Evolutionary conservation across 768 basidiomycete species (phyloP).

Genomic region (Boletus eberwhitei): DNA sequence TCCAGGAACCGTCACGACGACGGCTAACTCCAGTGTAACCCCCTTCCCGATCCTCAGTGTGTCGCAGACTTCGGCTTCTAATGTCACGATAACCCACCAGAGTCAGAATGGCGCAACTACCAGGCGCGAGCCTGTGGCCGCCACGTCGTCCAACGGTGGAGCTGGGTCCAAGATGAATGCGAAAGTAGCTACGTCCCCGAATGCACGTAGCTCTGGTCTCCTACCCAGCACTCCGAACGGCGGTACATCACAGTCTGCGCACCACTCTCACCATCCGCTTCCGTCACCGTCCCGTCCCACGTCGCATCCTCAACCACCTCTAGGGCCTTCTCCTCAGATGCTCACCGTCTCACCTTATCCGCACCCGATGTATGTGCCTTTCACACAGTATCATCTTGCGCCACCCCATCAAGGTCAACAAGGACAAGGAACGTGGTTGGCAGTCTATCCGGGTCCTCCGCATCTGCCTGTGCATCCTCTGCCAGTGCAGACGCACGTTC

Average conservation of each 20-base stretch:
- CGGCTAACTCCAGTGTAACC: background rate
- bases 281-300: conserved; percentile 11
- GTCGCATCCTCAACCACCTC: conserved; percentile 5
- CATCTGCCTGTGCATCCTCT: conserved; percentile 17
- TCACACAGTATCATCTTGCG: conserved; percentile 16
- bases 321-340: conserved; percentile 14
- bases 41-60: conserved; percentile 24
- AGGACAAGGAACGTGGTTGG: conserved; percentile 22
- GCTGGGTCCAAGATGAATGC: conserved; percentile 8
- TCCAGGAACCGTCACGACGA: background rate
- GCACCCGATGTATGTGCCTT: conserved; percentile 22
- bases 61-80: background rate
- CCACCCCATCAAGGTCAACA: conserved; percentile 15
- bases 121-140: background rate
- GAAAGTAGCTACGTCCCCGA: conserved; percentile 3
- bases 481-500: conserved; percentile 6
- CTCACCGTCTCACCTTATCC: conserved; percentile 17
- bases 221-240: background rate
- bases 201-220: background rate
- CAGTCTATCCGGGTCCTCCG: conserved; percentile 20
- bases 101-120: background rate
- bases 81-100: background rate
- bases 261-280: conserved; percentile 1
- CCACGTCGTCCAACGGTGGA: background rate
- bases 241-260: conserved; percentile 3